A percentile compares a stretch with the other conserved stretches of the same genome.
Evolutionary conservation across 306 rosid species (phyloP).

Genomic region (Cucurbita pepo): DNA sequence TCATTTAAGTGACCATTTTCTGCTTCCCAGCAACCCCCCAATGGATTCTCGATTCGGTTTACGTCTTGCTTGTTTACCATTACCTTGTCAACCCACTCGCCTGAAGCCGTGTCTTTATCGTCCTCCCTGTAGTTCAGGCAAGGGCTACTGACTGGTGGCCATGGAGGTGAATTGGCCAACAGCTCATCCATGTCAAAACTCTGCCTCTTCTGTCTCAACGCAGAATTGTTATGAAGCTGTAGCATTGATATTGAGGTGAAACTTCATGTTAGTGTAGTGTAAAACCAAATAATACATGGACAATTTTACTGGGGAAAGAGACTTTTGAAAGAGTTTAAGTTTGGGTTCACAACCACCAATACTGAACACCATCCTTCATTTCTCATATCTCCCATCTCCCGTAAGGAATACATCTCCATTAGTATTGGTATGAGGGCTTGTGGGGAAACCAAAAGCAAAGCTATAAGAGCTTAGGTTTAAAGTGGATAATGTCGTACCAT

Average conservation of each 20-base stretch:
- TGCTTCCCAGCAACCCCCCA: conserved; percentile 58
- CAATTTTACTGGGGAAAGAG: not conserved
- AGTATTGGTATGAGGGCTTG: no score
- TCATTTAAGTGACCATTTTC: conserved; percentile 55
- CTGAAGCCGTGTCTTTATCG: conserved; percentile 51
- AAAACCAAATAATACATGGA: not conserved
- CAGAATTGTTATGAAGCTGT: conserved; percentile 44
- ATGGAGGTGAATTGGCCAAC: conserved; percentile 65
- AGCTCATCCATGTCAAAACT: conserved; percentile 82
- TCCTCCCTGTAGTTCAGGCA: conserved; percentile 50
- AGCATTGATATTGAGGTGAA: not conserved
- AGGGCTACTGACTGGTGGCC: conserved; percentile 69
- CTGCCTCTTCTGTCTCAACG: conserved; percentile 38
- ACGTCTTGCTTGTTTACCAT: conserved; percentile 91
- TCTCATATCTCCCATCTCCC: not conserved
- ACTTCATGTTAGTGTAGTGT: not conserved
- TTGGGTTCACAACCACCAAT: not conserved
- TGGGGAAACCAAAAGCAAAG: no score
- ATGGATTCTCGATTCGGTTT: conserved; percentile 34
- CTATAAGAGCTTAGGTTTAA: no score
- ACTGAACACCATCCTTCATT: not conserved
- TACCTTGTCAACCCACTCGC: conserved; percentile 93
- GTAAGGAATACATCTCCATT: no score
- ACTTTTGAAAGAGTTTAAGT: not conserved
- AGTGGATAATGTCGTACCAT: no score